These are phyloP conservation scores for Lathyrus tuberosus DNA, from an alignment of 306 rosid genomes.

Conservation along the genomic window DNA sequence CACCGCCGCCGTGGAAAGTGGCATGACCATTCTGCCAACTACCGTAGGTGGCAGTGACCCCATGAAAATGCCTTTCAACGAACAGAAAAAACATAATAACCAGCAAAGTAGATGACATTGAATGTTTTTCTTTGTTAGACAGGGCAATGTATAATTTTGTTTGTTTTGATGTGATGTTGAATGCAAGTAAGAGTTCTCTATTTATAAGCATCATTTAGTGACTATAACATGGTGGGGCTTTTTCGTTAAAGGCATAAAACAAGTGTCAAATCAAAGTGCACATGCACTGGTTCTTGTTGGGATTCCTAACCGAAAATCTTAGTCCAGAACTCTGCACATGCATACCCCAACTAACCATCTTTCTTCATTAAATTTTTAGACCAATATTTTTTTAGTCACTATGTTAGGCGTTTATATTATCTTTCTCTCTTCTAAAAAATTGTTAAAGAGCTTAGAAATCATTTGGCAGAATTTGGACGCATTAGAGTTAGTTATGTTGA, in stretches of 20 bases:
- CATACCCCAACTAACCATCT: constrained; percentile 30
- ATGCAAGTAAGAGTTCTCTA: constrained; percentile 40
- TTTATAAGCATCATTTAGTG: constrained; percentile 49
- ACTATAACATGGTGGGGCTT: constrained; percentile 16
- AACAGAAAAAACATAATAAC: constrained; percentile 33
- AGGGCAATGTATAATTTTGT: constrained; percentile 34
- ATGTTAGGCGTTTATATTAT: too few relatives aligned
- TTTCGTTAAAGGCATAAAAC: constrained; percentile 37
- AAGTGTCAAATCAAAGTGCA: constrained; percentile 51
- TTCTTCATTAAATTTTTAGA: background rate
- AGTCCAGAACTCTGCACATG: constrained; percentile 51
- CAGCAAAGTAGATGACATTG: constrained; percentile 45
- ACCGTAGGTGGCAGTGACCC: constrained; percentile 51
- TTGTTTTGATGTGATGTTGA: constrained; percentile 27
- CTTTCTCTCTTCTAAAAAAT: too few relatives aligned
- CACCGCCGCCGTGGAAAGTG: constrained; percentile 87
- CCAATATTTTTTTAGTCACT: too few relatives aligned
- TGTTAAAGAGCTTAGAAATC: too few relatives aligned
- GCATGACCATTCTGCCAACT: constrained; percentile 75
- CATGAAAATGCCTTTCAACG: constrained; percentile 34
- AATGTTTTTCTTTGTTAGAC: constrained; percentile 1
- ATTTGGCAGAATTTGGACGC: too few relatives aligned
- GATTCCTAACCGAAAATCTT: constrained; percentile 53
- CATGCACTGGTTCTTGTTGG: constrained; percentile 61
- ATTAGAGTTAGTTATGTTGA: too few relatives aligned